Evolutionary conservation across 148 eudicot species (phyloP), one percentile per base, ranked within the genome.

Genomic region (Heliosperma pusillum): DNA sequence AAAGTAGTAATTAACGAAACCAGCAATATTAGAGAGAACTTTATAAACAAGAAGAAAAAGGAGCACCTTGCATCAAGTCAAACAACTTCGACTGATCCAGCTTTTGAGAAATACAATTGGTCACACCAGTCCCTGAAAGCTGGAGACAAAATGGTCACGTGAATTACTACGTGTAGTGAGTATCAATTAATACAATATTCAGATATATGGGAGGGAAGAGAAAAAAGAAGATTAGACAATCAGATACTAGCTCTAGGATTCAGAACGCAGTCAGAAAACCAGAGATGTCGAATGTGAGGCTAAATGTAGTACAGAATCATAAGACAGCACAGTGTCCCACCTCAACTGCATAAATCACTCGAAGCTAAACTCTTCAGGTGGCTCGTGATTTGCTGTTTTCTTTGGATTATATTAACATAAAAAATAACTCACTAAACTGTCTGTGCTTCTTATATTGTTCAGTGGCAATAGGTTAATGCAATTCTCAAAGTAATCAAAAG

Each of bases 51-150:
- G 24, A 10, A 7, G 24, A 10, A 42, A 69, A 55, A 69, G 47
- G 26, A 53, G 52, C 78, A 95, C 99, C 97, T 87, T 77, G 83
- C 76, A 92, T 80, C 74, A 92, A 85, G 61, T 79, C 80, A 78
- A 86, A 77, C 77, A 95, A 73, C 81, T 87, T 91, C 53, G 85
- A 83, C 67, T 83, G 83, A 57, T 85, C 84, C 61, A 90, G 87
- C 79, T 85, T 84, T 74, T 76, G 72, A 66, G 85, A 77, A 76
- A 81, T 79, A 67, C 74, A 73, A 65, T 71, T 83, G 84, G 58
- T 78, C 29, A 68, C 81, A 74, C 87, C 86, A 73, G 72, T 70
- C 78, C 85, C 85, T 71, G 78, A 75, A 62, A 95, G 85, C 99
- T 95, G 96, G 65, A 57, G 55, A 65, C 71, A 52, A 62, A 67